Conservation (phyloP, 192 early-diverging fungal species). For the Umbelopsis sp. region DNA sequence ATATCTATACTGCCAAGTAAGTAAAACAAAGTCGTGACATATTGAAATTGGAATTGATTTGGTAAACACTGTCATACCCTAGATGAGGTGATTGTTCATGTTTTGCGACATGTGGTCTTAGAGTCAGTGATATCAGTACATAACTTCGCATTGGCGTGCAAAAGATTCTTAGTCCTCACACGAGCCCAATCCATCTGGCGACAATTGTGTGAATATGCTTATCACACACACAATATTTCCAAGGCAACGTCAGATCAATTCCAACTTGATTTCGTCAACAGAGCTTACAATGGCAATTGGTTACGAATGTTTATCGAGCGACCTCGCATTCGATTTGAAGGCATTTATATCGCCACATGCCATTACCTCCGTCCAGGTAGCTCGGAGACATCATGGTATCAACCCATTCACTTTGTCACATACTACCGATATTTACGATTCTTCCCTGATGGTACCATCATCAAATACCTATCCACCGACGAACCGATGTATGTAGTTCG, state of each 20-base stretch:
- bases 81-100: constrained; percentile 36
- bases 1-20: constrained; percentile 44
- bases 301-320: constrained; percentile 45
- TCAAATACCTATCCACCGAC: constrained; percentile 32
- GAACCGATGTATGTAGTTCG: constrained; percentile 33
- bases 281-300: constrained; percentile 36
- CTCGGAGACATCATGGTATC: constrained; percentile 38
- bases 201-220: constrained; percentile 32
- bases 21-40: background rate
- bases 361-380: constrained; percentile 39
- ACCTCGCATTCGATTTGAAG: constrained; percentile 44
- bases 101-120: constrained; percentile 25
- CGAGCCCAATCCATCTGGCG: constrained; percentile 36
- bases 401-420: constrained; percentile 44
- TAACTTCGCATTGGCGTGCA: constrained; percentile 36
- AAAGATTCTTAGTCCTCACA: constrained; percentile 38
- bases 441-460: constrained; percentile 40
- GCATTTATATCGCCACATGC: constrained; percentile 46
- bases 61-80: background rate
- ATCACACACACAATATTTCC: constrained; percentile 23
- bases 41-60: background rate
- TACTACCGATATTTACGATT: constrained; percentile 49
- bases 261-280: constrained; percentile 22
- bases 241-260: constrained; percentile 6
- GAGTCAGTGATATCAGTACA: constrained; percentile 31